phyloP scores from a whole-genome alignment of 1,139 yeast genomes.

The Ogataea hybrid region DNA sequence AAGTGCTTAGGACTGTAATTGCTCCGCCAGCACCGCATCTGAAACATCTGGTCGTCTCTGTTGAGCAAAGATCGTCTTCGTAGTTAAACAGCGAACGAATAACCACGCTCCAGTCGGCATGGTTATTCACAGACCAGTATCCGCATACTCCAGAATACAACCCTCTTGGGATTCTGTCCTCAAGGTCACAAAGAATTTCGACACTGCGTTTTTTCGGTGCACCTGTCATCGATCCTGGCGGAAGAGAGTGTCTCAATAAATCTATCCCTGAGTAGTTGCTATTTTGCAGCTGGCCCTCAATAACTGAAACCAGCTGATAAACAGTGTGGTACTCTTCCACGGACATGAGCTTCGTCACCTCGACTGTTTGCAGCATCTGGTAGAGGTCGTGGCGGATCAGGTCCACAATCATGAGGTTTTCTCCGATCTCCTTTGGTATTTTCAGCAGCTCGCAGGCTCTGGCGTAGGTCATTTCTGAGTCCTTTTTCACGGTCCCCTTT shows the following conservation, averaged over 20 bases:
- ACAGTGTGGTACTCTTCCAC: conserved; percentile 94
- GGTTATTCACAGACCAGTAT: conserved; percentile 87
- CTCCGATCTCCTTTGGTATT: conserved; percentile 94
- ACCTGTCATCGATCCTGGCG: conserved; percentile 99
- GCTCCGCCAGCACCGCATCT: conserved; percentile 99
- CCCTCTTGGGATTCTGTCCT: conserved; percentile 61
- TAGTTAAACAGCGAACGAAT: conserved; percentile 82
- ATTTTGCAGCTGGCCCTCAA: conserved; percentile 56
- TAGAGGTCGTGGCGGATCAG: conserved; percentile 88
- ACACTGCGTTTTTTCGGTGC: conserved; percentile 96
- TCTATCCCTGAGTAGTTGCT: conserved; percentile 66
- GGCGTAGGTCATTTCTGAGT: conserved; percentile 47
- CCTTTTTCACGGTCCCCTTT: conserved; percentile 87
- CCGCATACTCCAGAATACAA: conserved; percentile 95
- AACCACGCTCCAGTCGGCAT: conserved; percentile 95
- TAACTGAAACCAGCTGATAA: conserved; percentile 87
- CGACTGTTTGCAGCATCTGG: conserved; percentile 63
- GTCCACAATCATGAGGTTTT: conserved; percentile 96
- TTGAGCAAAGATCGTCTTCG: conserved; percentile 43
- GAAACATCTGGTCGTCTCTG: conserved; percentile 47
- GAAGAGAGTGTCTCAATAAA: conserved; percentile 71
- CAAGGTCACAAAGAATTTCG: conserved; percentile 64
- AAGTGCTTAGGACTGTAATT: conserved; percentile 82
- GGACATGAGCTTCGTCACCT: conserved; percentile 77
- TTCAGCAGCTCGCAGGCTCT: conserved; percentile 65